Percentiles rank a stretch among this genome's conserved stretches.
phyloP scores from a whole-genome alignment of 2,329 filamentous ascomycete genomes.

The Trichoderma sp. region DNA sequence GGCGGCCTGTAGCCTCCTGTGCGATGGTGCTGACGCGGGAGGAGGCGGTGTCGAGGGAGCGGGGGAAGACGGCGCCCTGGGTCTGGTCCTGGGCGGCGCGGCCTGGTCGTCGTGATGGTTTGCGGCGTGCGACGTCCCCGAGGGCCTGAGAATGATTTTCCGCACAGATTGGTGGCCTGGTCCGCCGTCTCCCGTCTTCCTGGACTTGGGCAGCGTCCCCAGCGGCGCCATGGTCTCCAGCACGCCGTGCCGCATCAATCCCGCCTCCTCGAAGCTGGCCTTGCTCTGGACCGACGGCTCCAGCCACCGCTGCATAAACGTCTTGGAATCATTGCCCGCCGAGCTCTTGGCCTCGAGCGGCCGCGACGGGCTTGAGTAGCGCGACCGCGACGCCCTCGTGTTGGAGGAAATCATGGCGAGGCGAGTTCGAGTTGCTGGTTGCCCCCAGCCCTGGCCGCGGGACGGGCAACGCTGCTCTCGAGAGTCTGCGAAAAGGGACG shows the following conservation, averaged over 20 bases:
- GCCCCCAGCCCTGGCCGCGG: constrained; percentile 24
- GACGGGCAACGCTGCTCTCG: constrained; percentile 32
- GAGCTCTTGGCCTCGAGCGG: constrained; percentile 39
- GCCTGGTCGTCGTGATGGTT: constrained; percentile 24
- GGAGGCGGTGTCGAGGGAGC: constrained; percentile 22
- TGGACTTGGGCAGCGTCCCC: constrained; percentile 65
- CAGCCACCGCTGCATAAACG: constrained; percentile 56
- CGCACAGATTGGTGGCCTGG: constrained; percentile 31
- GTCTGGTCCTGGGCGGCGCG: constrained; percentile 4
- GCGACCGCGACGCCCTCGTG: constrained; percentile 52
- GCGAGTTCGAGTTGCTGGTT: constrained; percentile 18
- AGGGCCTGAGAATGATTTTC: constrained; percentile 47
- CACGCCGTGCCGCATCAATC: constrained; percentile 70
- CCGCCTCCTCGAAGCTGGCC: constrained; percentile 75
- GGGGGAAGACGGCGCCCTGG: constrained; percentile 13
- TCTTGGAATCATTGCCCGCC: constrained; percentile 39
- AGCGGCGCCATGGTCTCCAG: constrained; percentile 81
- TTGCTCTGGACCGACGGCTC: constrained; percentile 57
- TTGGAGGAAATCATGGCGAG: constrained; percentile 40
- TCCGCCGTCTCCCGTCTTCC: constrained; percentile 34
- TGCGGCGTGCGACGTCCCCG: constrained; percentile 29
- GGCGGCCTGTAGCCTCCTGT: constrained; percentile 24
- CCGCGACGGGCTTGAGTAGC: constrained; percentile 53
- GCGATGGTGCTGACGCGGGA: constrained; percentile 21
- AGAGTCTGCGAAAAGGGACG: constrained; percentile 24